phyloP scores from a whole-genome alignment of 2,329 filamentous ascomycete species.

The Aspergillus pseudoterreus region DNA sequence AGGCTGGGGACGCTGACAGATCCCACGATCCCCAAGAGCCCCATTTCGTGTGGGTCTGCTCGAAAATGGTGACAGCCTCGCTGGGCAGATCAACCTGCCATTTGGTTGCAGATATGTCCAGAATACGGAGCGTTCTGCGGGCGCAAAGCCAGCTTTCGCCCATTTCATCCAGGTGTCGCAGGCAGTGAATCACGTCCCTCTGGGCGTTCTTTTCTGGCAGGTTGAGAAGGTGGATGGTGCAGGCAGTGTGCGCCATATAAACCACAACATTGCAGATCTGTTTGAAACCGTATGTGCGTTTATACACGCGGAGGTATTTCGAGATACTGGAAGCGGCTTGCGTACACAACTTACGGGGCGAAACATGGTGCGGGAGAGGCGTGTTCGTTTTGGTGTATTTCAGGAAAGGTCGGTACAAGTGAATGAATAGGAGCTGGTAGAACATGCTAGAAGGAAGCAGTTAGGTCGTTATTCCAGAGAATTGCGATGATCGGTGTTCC shows the following conservation, averaged over 20 bases:
- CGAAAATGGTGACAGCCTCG: constrained; percentile 73
- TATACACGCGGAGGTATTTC: constrained; percentile 91
- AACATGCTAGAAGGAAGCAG: constrained; percentile 69
- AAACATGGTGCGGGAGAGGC: constrained; percentile 80
- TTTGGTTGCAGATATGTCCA: constrained; percentile 79
- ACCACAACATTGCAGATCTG: constrained; percentile 97
- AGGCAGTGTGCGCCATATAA: constrained; percentile 91
- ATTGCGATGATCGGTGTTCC: neutral
- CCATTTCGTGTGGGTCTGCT: constrained; percentile 74
- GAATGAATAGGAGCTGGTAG: constrained; percentile 91
- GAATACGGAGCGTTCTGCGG: constrained; percentile 75
- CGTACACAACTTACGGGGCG: constrained; percentile 84
- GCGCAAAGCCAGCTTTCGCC: constrained; percentile 93
- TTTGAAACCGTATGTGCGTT: constrained; percentile 81
- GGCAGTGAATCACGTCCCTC: constrained; percentile 83
- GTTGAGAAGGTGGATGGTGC: constrained; percentile 90
- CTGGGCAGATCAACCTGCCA: constrained; percentile 86
- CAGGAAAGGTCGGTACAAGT: constrained; percentile 90
- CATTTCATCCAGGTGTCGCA: constrained; percentile 92
- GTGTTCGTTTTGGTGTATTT: constrained; percentile 81
- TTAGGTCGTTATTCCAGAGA: constrained; percentile 14
- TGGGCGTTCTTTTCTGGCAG: constrained; percentile 87
- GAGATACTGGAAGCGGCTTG: constrained; percentile 86
- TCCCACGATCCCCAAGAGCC: constrained; percentile 60
- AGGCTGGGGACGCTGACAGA: constrained; percentile 29